phyloP scores from a whole-genome alignment of 495 filamentous ascomycete species.

The Hypoxylon cercidicola region DNA sequence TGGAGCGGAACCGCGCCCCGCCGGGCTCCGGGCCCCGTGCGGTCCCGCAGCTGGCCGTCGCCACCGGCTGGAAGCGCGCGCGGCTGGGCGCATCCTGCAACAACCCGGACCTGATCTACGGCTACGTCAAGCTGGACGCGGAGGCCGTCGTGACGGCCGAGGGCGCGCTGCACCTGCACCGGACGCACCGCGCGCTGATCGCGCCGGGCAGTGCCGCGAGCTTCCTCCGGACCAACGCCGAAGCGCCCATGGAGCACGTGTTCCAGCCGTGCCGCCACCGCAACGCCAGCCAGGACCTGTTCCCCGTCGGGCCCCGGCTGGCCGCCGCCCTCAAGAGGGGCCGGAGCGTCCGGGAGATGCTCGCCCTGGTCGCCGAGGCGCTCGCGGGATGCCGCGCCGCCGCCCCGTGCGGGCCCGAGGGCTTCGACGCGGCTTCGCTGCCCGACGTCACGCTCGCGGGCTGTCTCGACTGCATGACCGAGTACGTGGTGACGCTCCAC shows the following conservation, averaged over 20 bases:
- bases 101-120: constrained; percentile 27
- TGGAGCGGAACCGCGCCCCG: neutral
- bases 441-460: too few relatives aligned
- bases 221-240: constrained; percentile 7
- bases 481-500: constrained; percentile 21
- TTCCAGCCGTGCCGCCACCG: constrained; percentile 26
- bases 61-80: constrained; percentile 32
- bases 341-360: too few relatives aligned
- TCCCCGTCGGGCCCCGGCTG: too few relatives aligned
- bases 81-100: constrained; percentile 24
- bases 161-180: constrained; percentile 18
- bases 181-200: constrained; percentile 21
- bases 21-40: neutral
- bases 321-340: too few relatives aligned
- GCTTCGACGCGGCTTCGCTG: too few relatives aligned
- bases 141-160: constrained; percentile 14
- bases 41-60: constrained; percentile 11
- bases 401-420: too few relatives aligned
- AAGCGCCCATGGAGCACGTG: constrained; percentile 17
- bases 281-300: too few relatives aligned
- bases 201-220: constrained; percentile 12
- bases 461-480: constrained; percentile 17
- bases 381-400: too few relatives aligned
- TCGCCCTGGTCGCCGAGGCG: too few relatives aligned
- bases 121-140: constrained; percentile 33